Percentiles rank a stretch among this genome's conserved stretches.
Evolutionary conservation across 805 yeast genomes (phyloP).

Genomic region (Sugiyamaella qingdaonensis): DNA sequence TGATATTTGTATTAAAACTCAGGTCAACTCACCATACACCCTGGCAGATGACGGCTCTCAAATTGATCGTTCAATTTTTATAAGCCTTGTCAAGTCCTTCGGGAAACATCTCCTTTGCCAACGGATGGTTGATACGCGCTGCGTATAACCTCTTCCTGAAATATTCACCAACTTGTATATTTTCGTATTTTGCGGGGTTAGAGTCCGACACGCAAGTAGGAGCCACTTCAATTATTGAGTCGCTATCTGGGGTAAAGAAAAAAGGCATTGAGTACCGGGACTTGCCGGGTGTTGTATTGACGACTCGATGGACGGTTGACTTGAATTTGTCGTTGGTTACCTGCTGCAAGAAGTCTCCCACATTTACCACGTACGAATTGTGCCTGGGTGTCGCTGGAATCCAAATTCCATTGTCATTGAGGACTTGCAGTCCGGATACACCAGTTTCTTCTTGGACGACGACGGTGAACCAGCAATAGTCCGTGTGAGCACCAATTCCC

Average conservation of each 20-base stretch:
- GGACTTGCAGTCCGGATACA: constrained; percentile 39
- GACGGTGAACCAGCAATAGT: constrained; percentile 37
- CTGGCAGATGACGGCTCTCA: no score
- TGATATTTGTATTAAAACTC: no score
- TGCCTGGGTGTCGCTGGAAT: constrained; percentile 35
- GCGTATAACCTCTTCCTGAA: not conserved
- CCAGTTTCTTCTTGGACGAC: constrained; percentile 31
- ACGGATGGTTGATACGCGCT: not conserved
- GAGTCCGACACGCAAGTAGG: not conserved
- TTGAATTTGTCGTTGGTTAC: constrained; percentile 38
- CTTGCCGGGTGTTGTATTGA: constrained; percentile 27
- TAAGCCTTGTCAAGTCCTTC: not conserved
- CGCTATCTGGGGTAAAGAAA: constrained; percentile 24
- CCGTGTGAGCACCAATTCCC: constrained; percentile 41
- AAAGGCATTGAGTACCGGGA: constrained; percentile 34
- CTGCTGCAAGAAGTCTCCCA: constrained; percentile 39
- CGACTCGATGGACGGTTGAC: constrained; percentile 40
- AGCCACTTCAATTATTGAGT: not conserved
- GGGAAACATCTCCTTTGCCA: constrained; percentile 1
- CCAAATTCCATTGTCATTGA: constrained; percentile 32
- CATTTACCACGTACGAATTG: constrained; percentile 36
- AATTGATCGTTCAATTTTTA: not conserved
- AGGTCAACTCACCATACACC: no score
- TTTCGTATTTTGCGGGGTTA: not conserved
- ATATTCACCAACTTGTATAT: not conserved